phyloP scores from a whole-genome alignment of 805 yeast genomes.

The Candida silvicultrix region DNA sequence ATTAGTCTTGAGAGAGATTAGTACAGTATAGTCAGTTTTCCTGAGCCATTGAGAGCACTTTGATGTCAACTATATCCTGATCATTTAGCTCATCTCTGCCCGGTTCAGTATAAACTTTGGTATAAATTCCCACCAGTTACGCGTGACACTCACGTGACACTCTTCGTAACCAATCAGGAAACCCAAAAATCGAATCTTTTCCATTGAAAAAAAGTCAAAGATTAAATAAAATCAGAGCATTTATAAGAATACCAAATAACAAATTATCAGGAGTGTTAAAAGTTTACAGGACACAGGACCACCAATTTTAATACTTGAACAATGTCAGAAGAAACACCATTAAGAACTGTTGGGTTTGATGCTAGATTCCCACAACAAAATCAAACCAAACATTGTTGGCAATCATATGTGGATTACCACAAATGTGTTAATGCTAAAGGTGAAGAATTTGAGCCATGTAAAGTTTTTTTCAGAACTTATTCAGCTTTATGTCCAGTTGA shows the following conservation, averaged over 20 bases:
- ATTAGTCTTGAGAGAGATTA: too few species aligned
- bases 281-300: too few species aligned
- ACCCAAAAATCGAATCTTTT: not conserved
- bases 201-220: not conserved
- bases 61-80: not conserved
- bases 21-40: too few species aligned
- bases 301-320: too few species aligned
- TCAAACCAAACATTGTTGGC: constrained; percentile 99
- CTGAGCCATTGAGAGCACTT: too few species aligned
- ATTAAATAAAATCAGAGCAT: not conserved
- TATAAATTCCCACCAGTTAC: not conserved
- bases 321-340: constrained; percentile 33
- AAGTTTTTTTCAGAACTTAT: constrained; percentile 88
- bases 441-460: constrained; percentile 97
- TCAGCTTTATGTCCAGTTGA: constrained; percentile 78
- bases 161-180: not conserved
- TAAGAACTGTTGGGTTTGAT: constrained; percentile 71
- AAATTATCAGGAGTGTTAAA: not conserved
- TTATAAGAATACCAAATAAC: not conserved
- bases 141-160: too few species aligned
- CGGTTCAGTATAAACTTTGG: too few species aligned
- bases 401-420: constrained; percentile 95
- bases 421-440: constrained; percentile 96
- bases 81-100: not conserved
- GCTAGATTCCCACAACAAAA: constrained; percentile 95